phyloP scores from a whole-genome alignment of 148 eudicot species.

The Vaccinium myrtillus region DNA sequence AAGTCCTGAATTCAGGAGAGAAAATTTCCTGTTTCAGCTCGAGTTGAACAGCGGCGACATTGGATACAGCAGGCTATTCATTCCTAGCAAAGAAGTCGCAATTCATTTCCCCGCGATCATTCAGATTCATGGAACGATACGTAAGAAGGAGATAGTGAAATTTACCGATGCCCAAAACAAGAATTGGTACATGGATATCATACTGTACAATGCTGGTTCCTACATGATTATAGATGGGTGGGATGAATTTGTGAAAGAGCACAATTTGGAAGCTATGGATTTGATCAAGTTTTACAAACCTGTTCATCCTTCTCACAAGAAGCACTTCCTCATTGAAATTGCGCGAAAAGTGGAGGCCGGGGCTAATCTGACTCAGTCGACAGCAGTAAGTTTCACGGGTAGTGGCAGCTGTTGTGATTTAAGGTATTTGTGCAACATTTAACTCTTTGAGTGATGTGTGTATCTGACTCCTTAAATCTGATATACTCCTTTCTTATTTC shows the following conservation, averaged over 20 bases:
- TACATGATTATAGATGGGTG: slow-evolving; percentile 13
- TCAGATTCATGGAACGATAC: not conserved
- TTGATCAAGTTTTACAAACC: slow-evolving; percentile 13
- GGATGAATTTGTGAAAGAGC: slow-evolving; percentile 9
- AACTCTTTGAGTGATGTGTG: no score
- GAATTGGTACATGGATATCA: not conserved
- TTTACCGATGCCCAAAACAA: not conserved
- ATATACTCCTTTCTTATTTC: not conserved
- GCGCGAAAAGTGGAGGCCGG: not conserved
- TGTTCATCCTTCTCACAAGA: not conserved
- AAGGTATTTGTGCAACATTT: no score
- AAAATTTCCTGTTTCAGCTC: not conserved
- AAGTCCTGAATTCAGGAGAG: not conserved
- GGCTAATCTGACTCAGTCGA: not conserved
- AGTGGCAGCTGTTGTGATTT: not conserved
- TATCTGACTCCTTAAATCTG: no score
- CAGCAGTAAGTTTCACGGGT: not conserved
- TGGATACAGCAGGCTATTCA: not conserved
- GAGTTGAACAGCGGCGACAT: not conserved
- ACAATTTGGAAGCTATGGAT: not conserved
- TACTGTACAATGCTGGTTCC: not conserved
- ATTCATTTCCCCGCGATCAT: not conserved
- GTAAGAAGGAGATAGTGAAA: not conserved
- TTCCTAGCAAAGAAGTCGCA: not conserved
- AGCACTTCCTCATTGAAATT: not conserved